phyloP scores from a whole-genome alignment of 495 filamentous ascomycete genomes.

The Aspergillus cavernicola region DNA sequence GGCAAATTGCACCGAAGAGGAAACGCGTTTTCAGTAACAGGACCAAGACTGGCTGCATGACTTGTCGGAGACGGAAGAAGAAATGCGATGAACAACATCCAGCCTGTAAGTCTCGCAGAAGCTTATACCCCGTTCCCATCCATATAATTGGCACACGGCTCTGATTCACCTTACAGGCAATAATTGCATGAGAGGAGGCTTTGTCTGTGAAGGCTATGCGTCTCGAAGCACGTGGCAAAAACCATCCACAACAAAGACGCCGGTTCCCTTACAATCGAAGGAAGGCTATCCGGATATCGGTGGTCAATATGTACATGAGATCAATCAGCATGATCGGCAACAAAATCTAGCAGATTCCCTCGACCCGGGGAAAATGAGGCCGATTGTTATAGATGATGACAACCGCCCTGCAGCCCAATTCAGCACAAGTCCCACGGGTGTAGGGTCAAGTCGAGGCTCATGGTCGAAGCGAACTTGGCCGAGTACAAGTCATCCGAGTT shows the following conservation, averaged over 20 bases:
- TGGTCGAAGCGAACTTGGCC: conserved; percentile 44
- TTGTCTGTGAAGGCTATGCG: conserved; percentile 92
- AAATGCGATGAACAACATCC: conserved; percentile 97
- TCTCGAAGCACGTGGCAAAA: conserved; percentile 71
- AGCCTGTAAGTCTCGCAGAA: conserved; percentile 60
- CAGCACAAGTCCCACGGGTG: conserved; percentile 37
- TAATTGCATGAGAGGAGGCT: conserved; percentile 89
- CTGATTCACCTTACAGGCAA: conserved; percentile 54
- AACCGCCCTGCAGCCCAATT: conserved; percentile 37
- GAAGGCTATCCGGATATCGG: conserved; percentile 60
- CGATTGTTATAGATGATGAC: conserved; percentile 43
- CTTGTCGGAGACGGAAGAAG: conserved; percentile 92
- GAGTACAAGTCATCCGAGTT: conserved; percentile 28
- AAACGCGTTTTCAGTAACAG: conserved; percentile 93
- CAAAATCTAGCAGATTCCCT: conserved; percentile 33
- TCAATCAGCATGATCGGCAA: conserved; percentile 43
- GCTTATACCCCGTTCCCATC: conserved; percentile 5
- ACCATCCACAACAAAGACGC: conserved; percentile 54
- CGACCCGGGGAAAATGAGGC: conserved; percentile 38
- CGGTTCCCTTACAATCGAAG: conserved; percentile 82
- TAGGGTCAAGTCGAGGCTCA: conserved; percentile 28
- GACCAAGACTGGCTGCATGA: conserved; percentile 97
- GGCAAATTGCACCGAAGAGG: conserved; percentile 71
- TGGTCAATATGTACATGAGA: conserved; percentile 46
- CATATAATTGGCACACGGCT: conserved; percentile 10